Evolutionary conservation across 441 rosid genomes (phyloP).

Genomic region (Kokia cookei): DNA sequence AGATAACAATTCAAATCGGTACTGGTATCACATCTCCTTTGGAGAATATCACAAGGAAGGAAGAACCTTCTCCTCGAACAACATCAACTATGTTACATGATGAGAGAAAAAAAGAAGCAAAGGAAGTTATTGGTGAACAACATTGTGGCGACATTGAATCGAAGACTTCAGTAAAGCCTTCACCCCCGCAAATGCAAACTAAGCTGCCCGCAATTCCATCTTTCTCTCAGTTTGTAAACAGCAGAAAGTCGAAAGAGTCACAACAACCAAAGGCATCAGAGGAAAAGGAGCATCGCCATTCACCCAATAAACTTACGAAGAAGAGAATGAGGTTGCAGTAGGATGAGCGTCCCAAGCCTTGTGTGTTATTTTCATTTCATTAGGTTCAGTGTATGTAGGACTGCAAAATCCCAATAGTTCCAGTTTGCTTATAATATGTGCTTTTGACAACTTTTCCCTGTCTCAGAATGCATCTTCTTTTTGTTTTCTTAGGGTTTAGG

Average conservation of each 20-base stretch:
- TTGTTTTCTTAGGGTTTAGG: neutral
- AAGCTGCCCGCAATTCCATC: slow-evolving; percentile 62
- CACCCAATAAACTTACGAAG: slow-evolving; percentile 24
- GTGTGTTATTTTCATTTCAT: neutral
- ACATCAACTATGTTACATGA: slow-evolving; percentile 10
- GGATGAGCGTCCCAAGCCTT: neutral
- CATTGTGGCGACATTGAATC: slow-evolving; percentile 1
- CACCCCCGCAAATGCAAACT: slow-evolving; percentile 8
- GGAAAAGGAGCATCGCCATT: slow-evolving; percentile 8
- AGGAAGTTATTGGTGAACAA: slow-evolving; percentile 15
- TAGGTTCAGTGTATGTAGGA: neutral
- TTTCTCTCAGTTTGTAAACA: slow-evolving; percentile 71
- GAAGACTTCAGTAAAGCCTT: slow-evolving; percentile 1
- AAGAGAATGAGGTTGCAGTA: slow-evolving; percentile 53
- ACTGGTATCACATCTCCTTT: slow-evolving; percentile 5
- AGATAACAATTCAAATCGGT: slow-evolving; percentile 39
- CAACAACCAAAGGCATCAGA: slow-evolving; percentile 11
- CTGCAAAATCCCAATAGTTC: neutral
- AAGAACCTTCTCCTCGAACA: slow-evolving; percentile 16
- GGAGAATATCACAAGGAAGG: slow-evolving; percentile 13
- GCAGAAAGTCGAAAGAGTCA: slow-evolving; percentile 25
- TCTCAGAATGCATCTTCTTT: neutral
- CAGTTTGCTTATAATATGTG: neutral
- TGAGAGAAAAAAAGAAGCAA: slow-evolving; percentile 15
- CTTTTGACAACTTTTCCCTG: neutral